phyloP scores from a whole-genome alignment of 768 basidiomycete species.

The Boletus patriciae region DNA sequence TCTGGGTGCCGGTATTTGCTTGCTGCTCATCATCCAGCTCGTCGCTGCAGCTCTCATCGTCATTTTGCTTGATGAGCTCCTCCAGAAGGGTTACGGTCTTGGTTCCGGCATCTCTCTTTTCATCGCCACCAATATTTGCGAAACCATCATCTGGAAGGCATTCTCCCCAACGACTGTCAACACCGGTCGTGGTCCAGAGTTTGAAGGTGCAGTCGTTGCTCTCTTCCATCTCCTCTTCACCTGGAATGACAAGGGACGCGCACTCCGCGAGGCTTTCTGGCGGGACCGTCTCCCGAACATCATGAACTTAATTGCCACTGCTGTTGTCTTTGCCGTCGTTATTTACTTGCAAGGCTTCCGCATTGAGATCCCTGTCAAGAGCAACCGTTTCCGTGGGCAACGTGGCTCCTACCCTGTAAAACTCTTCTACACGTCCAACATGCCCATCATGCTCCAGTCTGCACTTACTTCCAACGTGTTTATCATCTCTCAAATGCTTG shows the following conservation, averaged over 20 bases:
- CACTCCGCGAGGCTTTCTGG: slow-evolving; percentile 97
- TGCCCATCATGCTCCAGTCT: slow-evolving; percentile 99
- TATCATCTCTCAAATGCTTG: slow-evolving; percentile 95
- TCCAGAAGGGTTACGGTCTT: slow-evolving; percentile 98
- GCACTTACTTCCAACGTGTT: slow-evolving; percentile 94
- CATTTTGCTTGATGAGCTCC: slow-evolving; percentile 96
- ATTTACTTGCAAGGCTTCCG: slow-evolving; percentile 99
- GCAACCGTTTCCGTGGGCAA: slow-evolving; percentile 94
- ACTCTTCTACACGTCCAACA: slow-evolving; percentile 98
- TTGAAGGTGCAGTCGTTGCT: slow-evolving; percentile 94
- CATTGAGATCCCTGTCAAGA: slow-evolving; percentile 98
- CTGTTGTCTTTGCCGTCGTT: slow-evolving; percentile 88
- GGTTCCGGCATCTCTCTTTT: slow-evolving; percentile 98
- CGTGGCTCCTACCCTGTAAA: slow-evolving; percentile 95
- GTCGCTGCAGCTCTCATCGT: slow-evolving; percentile 93
- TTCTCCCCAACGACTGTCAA: slow-evolving; percentile 98
- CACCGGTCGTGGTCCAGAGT: slow-evolving; percentile 97
- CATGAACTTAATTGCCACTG: slow-evolving; percentile 95
- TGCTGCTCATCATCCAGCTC: slow-evolving; percentile 95
- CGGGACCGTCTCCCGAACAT: slow-evolving; percentile 94
- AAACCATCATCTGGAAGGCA: slow-evolving; percentile 99
- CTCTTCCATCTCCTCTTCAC: slow-evolving; percentile 98
- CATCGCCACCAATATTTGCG: slow-evolving; percentile 99
- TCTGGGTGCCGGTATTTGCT: slow-evolving; percentile 94
- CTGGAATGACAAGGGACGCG: slow-evolving; percentile 97